Base-by-base conservation (phyloP, 2,329 filamentous ascomycete species). In the Colletotrichum noveboracense region DNA sequence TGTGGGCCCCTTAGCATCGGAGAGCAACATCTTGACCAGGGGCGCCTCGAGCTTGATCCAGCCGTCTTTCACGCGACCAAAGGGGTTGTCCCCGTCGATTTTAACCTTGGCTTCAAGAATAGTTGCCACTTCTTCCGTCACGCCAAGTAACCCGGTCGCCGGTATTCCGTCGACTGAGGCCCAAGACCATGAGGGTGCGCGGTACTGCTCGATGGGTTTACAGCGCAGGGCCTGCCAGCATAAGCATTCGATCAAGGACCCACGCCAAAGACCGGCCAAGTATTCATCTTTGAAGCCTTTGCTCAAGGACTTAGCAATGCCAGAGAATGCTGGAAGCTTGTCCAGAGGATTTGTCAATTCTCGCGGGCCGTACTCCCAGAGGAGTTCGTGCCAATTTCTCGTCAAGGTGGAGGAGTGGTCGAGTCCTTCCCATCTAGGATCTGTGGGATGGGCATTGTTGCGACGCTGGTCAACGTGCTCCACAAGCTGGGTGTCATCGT, bases 281-380 rank as follows among this genome's bases (percentile, higher is more conserved):
- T 83, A 84, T 10, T 79, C 65, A 16, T 79, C 79, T 0, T 70
- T 68, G 7, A 77, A 78, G 4, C 71, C 77, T 38, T 76, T 71
- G 34, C 78, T 78, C 38, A 83, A 61, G 6, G 76, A 70, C 6
- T 75, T 77, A 0, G 82, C 83, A 26, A 83, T 74, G 1, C 80
- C 82, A 5, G 81, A 82, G 48, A 84, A 79, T 2, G 80, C 82
- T 0, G 81, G 80, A 6, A 84, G 77, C 24, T 79, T 80, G 56
- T 84, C 82, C 0, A 67, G 32, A 5, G 64, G 34, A 1, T 79
- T 71, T 0, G 79, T 79, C 18, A 84, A 61, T 3, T 78, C 65
- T 18, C 64, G 30, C 6, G 32, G 70, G 2, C 70, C 66, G 26
- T 76, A 76, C 48, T 74, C 58, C 12, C 32, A 21, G 7, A 76